Evolutionary conservation across 305 asterid genomes (phyloP).

Genomic region (Vinca major): DNA sequence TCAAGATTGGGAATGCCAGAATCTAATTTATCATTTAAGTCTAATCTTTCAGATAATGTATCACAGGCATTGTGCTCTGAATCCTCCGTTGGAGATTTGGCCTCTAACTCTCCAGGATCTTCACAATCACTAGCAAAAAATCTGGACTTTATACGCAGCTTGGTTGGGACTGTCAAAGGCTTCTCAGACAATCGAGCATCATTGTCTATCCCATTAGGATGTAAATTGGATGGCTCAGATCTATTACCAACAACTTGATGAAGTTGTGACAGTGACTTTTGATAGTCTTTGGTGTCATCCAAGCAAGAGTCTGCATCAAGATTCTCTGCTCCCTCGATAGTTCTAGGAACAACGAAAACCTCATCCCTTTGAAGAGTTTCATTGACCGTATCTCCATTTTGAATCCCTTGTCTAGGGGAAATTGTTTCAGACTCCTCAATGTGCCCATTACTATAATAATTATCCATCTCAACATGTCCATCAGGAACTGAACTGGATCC

Average conservation of each 20-base stretch:
- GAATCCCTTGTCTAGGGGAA: slow-evolving; percentile 29
- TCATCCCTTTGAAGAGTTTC: slow-evolving; percentile 28
- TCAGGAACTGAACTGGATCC: slow-evolving; percentile 36
- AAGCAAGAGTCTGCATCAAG: slow-evolving; percentile 20
- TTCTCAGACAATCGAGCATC: slow-evolving; percentile 32
- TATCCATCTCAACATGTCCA: slow-evolving; percentile 29
- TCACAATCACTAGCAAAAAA: slow-evolving; percentile 35
- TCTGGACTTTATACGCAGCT: slow-evolving; percentile 56
- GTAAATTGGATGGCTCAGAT: slow-evolving; percentile 24
- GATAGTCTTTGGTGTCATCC: slow-evolving; percentile 23
- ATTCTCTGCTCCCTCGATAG: slow-evolving; percentile 28
- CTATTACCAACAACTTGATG: slow-evolving; percentile 31
- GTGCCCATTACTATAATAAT: slow-evolving; percentile 31
- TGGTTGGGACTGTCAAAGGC: slow-evolving; percentile 35
- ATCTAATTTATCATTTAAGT: slow-evolving; percentile 23
- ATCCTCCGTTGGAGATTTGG: slow-evolving; percentile 35
- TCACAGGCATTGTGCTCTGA: slow-evolving; percentile 22
- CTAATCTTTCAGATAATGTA: slow-evolving; percentile 23
- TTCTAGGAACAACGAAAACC: slow-evolving; percentile 16
- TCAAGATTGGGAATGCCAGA: slow-evolving; percentile 26
- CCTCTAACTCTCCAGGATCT: slow-evolving; percentile 25
- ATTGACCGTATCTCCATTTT: slow-evolving; percentile 30
- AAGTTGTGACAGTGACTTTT: slow-evolving; percentile 26
- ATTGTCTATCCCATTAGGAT: slow-evolving; percentile 30
- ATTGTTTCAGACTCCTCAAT: slow-evolving; percentile 25